Percentiles rank a stretch among this genome's conserved stretches.
phyloP scores from a whole-genome alignment of 2,329 filamentous ascomycete genomes.

The Paecilomyces dactylethromorphus region DNA sequence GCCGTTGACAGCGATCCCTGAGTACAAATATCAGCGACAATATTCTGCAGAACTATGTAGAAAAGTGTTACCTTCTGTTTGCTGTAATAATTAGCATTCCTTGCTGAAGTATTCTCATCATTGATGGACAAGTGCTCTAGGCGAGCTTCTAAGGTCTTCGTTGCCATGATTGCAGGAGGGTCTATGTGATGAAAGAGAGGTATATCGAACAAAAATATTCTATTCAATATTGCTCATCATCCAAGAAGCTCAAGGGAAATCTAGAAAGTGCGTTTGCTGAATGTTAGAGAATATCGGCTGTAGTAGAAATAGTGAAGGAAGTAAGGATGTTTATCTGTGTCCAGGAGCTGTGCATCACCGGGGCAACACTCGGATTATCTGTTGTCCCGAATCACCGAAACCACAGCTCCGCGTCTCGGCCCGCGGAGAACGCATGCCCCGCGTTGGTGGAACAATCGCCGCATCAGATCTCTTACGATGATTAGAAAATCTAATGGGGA shows the following conservation, averaged over 20 bases:
- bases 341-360: conserved; percentile 14
- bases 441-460: neutral
- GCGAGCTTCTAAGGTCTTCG: conserved; percentile 72
- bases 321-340: conserved; percentile 7
- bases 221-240: neutral
- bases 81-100: conserved; percentile 51
- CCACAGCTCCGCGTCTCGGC: neutral
- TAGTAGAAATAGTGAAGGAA: neutral
- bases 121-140: conserved; percentile 86
- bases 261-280: neutral
- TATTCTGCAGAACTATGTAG: neutral
- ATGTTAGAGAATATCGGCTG: conserved; percentile 1
- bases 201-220: neutral
- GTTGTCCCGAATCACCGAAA: neutral
- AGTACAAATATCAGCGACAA: conserved; percentile 12
- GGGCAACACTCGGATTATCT: conserved; percentile 23
- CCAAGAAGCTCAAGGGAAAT: conserved; percentile 1
- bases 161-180: conserved; percentile 52
- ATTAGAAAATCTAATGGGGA: neutral
- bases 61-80: conserved; percentile 65
- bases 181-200: neutral
- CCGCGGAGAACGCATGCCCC: neutral
- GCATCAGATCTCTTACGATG: neutral
- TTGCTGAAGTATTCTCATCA: conserved; percentile 70
- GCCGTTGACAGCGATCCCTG: conserved; percentile 43